Evolutionary conservation across 78 protist genomes (phyloP).

Genomic region (Dictyostelium citrinum): DNA sequence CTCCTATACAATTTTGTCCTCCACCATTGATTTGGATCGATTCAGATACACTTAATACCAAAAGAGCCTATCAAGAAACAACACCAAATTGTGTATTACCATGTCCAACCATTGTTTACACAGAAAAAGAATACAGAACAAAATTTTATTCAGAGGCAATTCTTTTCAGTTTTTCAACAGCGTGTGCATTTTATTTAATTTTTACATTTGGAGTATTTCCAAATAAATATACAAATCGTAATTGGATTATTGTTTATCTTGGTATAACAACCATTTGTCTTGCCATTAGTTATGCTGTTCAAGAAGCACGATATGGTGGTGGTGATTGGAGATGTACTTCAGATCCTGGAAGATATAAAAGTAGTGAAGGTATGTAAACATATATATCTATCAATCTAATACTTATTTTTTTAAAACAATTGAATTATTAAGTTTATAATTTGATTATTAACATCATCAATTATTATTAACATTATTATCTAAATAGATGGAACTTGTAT

Average conservation of each 20-base stretch:
- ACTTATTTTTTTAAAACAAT: too few relatives aligned
- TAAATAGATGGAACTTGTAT: not conserved
- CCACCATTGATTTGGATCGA: not conserved
- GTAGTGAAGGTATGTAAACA: not conserved
- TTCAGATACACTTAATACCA: not conserved
- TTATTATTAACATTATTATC: too few relatives aligned
- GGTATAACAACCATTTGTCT: not conserved
- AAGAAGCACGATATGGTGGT: not conserved
- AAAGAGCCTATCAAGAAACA: not conserved
- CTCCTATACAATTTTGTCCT: not conserved
- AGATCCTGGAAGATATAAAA: slow-evolving; percentile 19
- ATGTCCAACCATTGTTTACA: not conserved
- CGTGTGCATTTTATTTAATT: not conserved
- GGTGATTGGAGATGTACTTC: slow-evolving; percentile 10
- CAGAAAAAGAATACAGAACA: not conserved
- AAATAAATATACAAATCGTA: not conserved
- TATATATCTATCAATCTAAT: too few relatives aligned
- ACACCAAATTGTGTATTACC: not conserved
- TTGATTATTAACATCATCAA: too few relatives aligned
- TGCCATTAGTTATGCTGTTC: not conserved
- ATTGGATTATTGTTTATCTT: not conserved
- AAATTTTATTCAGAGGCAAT: not conserved
- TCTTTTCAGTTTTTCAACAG: not conserved
- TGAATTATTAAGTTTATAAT: too few relatives aligned
- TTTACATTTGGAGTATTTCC: slow-evolving; percentile 11